These are phyloP conservation scores for Staphylotrichum tortipilum DNA, from an alignment of 495 filamentous ascomycete species.

Conservation along the genomic window DNA sequence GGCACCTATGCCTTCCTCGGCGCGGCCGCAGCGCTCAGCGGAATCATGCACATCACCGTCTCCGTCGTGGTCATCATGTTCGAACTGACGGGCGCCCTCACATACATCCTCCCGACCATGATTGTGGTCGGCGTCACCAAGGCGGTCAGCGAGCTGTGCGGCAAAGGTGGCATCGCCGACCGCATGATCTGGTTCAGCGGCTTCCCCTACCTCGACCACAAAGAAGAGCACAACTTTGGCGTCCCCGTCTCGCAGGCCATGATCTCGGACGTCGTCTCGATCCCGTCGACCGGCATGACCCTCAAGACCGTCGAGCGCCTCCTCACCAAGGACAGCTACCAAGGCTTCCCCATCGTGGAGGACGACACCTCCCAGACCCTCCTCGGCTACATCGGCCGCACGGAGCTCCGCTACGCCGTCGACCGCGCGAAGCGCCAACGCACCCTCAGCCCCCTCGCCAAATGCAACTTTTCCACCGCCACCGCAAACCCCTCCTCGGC, in stretches of 20 bases:
- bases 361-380: conserved; percentile 60
- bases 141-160: conserved; percentile 81
- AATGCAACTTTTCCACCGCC: conserved; percentile 63
- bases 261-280: conserved; percentile 66
- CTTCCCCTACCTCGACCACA: conserved; percentile 95
- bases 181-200: conserved; percentile 99
- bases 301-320: conserved; percentile 66
- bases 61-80: conserved; percentile 99
- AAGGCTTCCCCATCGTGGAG: conserved; percentile 91
- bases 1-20: conserved; percentile 95
- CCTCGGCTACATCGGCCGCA: conserved; percentile 89
- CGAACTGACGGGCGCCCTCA: conserved; percentile 87
- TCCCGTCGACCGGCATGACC: conserved; percentile 68
- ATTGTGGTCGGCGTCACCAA: conserved; percentile 98
- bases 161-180: conserved; percentile 93
- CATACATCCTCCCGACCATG: conserved; percentile 96
- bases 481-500: conserved; percentile 20
- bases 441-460: conserved; percentile 52
- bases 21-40: conserved; percentile 88
- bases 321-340: conserved; percentile 73
- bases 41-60: conserved; percentile 96
- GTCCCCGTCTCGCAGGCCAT: conserved; percentile 91
- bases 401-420: conserved; percentile 87
- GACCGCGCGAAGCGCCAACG: conserved; percentile 71
- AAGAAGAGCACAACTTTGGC: conserved; percentile 95